phyloP scores from a whole-genome alignment of 1,284 basidiomycete genomes.

The Exsudoporus floridanus region DNA sequence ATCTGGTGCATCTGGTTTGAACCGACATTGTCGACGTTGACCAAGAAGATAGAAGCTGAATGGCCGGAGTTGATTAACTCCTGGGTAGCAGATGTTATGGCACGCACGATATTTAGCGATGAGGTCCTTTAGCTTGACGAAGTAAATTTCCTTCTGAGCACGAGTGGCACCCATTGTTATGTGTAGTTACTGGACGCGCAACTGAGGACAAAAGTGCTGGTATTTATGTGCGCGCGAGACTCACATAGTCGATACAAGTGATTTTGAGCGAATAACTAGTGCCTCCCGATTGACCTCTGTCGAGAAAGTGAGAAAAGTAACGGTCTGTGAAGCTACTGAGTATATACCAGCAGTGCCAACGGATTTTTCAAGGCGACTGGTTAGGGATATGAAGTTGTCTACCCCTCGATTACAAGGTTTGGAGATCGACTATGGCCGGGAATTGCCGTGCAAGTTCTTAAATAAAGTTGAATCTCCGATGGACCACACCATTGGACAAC shows the following conservation, averaged over 20 bases:
- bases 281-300: conserved; percentile 88
- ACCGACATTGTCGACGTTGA: conserved; percentile 99
- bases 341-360: conserved; percentile 67
- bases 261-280: conserved; percentile 41
- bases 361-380: conserved; percentile 83
- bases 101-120: conserved; percentile 86
- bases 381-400: conserved; percentile 16
- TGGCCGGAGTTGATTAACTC: conserved; percentile 1
- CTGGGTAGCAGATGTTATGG: neutral
- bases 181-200: conserved; percentile 15
- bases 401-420: conserved; percentile 26
- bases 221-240: conserved; percentile 1
- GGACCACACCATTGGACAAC: too few species aligned
- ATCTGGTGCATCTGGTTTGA: conserved; percentile 99
- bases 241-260: conserved; percentile 26
- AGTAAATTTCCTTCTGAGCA: conserved; percentile 92
- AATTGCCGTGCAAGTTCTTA: conserved; percentile 27
- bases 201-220: neutral
- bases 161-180: conserved; percentile 87
- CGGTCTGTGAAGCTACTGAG: neutral
- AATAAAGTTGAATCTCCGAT: conserved; percentile 32
- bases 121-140: conserved; percentile 92
- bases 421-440: conserved; percentile 9
- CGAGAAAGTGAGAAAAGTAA: conserved; percentile 13
- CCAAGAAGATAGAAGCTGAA: conserved; percentile 94